Evolutionary conservation across 495 filamentous ascomycete genomes (phyloP), one percentile per base, ranked within the genome.

Genomic region (Talaromyces thailandensis): DNA sequence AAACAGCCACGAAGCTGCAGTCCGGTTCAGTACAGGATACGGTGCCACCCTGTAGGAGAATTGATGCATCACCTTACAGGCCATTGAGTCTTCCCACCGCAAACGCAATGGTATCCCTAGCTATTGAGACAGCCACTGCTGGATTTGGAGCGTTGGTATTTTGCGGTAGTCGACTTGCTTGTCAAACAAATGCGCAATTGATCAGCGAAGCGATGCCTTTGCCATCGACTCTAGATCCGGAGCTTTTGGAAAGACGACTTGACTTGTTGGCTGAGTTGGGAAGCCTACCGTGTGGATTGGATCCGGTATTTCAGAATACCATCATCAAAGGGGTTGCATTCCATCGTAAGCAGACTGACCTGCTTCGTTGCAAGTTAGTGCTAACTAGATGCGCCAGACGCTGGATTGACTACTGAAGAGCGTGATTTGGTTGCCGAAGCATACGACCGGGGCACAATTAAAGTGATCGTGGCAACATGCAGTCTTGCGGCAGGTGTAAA

Each of bases 401-500:
- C 88, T 32, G 90, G 90, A 8, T 78, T 94, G 70, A 92, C 90
- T 4, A 86, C 80, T 0, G 90, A 94, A 73, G 90, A 94, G 71
- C 82, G 89, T 31, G 90, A 93, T 57, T 71, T 91, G 21, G 81
- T 93, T 56, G 86, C 87, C 4, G 79, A 79, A 37, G 86, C 88
- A 11, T 94, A 92, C 65, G 88, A 93, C 67, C 73, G 76, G 31
- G 88, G 90, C 1, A 73, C 81, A 3, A 64, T 94, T 29, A 90
- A 84, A 65, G 84, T 91, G 1, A 85, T 92, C 37, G 87, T 90
- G 16, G 91, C 90, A 21, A 94, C 90, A 14, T 91, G 89, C 63
- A 91, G 88, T 64, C 84, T 94, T 62, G 89, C 90, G n/a, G 90
- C 90, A 43, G 90, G 90, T 12, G 89, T 94, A 50, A 94, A 94